These are phyloP conservation scores for Quercus mongolica DNA, from an alignment of 306 rosid genomes.

Conservation along the genomic window DNA sequence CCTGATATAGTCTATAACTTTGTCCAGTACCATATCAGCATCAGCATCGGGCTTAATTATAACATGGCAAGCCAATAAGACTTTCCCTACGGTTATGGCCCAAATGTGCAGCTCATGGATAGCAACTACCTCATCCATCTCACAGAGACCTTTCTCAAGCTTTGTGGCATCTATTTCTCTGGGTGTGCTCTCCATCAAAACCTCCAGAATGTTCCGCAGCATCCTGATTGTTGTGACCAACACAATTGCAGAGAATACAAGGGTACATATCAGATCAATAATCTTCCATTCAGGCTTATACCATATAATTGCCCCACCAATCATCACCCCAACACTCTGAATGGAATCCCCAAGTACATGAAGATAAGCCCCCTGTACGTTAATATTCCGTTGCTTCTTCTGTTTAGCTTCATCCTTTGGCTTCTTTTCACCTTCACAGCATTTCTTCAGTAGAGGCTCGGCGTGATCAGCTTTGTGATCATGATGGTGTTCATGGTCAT, in stretches of 20 bases:
- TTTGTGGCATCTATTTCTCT: constrained; percentile 53
- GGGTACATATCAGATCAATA: constrained; percentile 43
- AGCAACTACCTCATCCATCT: constrained; percentile 53
- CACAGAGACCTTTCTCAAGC: constrained; percentile 55
- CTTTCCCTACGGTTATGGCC: constrained; percentile 52
- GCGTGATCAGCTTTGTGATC: constrained; percentile 3
- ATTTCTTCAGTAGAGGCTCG: constrained; percentile 34
- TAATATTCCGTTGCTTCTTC: constrained; percentile 37
- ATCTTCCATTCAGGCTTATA: constrained; percentile 49
- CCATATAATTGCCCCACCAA: constrained; percentile 64
- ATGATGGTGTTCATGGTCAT: constrained; percentile 27
- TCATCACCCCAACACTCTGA: constrained; percentile 62
- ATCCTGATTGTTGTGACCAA: constrained; percentile 47
- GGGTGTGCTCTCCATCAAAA: constrained; percentile 61
- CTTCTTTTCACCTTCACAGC: constrained; percentile 19
- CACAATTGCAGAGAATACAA: constrained; percentile 40
- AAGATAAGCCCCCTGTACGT: constrained; percentile 59
- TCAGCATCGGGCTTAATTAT: constrained; percentile 46
- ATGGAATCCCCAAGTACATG: constrained; percentile 59
- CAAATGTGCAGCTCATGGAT: constrained; percentile 44
- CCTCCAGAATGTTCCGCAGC: constrained; percentile 55
- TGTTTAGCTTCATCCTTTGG: background rate
- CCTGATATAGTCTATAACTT: constrained; percentile 38
- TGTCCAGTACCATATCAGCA: constrained; percentile 42
- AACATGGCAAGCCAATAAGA: constrained; percentile 46